Evolutionary conservation across 2,329 filamentous ascomycete genomes (phyloP).

Genomic region (Lasiodiplodia gonubiensis): DNA sequence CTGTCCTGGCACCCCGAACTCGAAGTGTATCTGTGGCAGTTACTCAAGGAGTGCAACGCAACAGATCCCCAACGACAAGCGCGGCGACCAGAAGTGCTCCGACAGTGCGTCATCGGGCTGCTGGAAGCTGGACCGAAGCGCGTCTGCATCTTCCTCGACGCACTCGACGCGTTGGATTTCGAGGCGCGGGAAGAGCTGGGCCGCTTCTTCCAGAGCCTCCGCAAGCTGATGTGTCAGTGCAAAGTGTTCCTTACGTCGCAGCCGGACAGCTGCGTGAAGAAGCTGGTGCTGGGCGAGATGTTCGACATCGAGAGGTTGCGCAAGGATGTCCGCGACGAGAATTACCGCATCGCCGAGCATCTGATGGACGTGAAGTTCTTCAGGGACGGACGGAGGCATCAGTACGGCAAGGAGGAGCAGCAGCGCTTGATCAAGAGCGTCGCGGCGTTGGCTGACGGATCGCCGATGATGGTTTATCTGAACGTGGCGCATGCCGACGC

Average conservation of each 20-base stretch:
- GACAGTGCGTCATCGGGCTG: neutral
- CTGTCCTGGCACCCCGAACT: neutral
- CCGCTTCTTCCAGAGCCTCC: neutral
- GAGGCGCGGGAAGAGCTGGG: neutral
- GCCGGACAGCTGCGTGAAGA: neutral
- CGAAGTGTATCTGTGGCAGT: neutral
- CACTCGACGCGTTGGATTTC: neutral
- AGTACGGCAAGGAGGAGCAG: neutral
- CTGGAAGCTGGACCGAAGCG: neutral
- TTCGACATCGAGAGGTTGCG: neutral
- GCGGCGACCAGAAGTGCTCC: neutral
- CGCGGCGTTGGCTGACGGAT: neutral
- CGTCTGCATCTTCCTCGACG: conserved; percentile 14
- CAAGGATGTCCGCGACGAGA: neutral
- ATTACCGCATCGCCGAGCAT: neutral
- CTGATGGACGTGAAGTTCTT: neutral
- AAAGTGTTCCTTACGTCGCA: conserved; percentile 17
- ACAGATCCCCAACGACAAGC: neutral
- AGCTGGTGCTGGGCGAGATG: neutral
- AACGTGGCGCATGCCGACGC: neutral
- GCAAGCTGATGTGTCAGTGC: neutral
- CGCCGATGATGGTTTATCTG: conserved; percentile 6
- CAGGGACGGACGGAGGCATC: neutral
- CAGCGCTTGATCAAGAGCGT: neutral
- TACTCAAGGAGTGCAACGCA: neutral